Base-by-base conservation (phyloP, 768 basidiomycete species). In the Tylopilus plumbeoviolaceoides region DNA sequence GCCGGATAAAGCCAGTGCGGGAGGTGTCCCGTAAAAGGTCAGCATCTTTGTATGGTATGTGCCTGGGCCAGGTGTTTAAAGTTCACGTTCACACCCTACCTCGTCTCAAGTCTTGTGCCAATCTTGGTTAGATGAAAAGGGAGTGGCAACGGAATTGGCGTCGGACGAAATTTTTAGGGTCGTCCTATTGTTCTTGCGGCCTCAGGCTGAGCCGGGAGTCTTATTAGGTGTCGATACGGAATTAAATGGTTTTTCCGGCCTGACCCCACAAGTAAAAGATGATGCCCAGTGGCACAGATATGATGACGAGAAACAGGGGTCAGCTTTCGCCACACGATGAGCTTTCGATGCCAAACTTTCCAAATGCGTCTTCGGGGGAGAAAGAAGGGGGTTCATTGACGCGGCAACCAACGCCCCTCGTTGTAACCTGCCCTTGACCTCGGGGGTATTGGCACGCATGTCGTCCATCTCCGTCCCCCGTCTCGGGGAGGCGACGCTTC, bases 321-420 rank as follows among this genome's bases (percentile, higher is more conserved):
- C 7, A 40, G 17, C 45, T 47, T 47, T 57, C 25, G 23, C 47
- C 46, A 48, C 30, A 48, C 27, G 48, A 42, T 14, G 61, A 21
- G 40, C 43, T 63, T 65, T 64, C 63, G 63, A 54, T 61, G 45
- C 54, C 62, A 66, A 49, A 64, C 47, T 38, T 67, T 61, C 63
- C 64, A 64, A 54, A 64, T 66, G 35, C 35, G 61, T 36, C 1
- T 41, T 51, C 45, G 43, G 48, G 47, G 51, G 62, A 47, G 44
- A 39, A 28, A 48, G 45, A 45, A 47, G 56, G 45, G n/a, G 25
- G 23, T 33, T 47, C 30, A 28, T 28, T 43, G 48, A 40, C 36
- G 30, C 30, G 53, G 59, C 18, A 41, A 46, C 39, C 21, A n/a
- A 42, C 38, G 5, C 23, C 31, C 63, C 64, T 63, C 62, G 61